Evolutionary conservation across 2,329 filamentous ascomycete genomes (phyloP), one percentile per base, ranked within the genome.

Genomic region (Chaetothyriales sp.): DNA sequence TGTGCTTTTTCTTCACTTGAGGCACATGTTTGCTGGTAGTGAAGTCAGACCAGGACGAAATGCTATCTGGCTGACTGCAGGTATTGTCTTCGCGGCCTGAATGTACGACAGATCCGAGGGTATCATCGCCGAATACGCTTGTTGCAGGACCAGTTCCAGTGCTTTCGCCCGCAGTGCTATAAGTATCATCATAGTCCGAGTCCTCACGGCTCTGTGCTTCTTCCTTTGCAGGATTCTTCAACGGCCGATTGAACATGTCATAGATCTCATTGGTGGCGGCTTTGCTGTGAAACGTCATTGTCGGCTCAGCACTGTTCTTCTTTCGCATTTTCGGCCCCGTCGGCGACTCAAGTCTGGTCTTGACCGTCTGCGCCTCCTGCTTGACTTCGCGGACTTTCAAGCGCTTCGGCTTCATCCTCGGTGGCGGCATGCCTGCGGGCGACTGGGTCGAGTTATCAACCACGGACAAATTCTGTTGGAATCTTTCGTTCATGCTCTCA

Each of bases 241-340:
- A 67, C 1, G 92, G 90, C 53, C 92, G 86, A 63, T 92, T 97
- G 70, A 97, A 98, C 47, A 98, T 87, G 53, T 89, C 89, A 63
- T 97, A 97, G 49, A 98, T 95, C 61, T 98, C 92, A 61, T 97
- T 89, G 56, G 90, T 95, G 4, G 92, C 92, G 58, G 92, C 90
- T 61, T 81, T 86, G 10, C 92, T 98, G 64, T 97, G 89, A 58
- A 98, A 80, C 0, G 92, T 98, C 89, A 98, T 95, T 1, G 92
- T 98, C n/a, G 89, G 86, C 67, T 97, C 90, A 37, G 74, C 70
- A 9, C 75, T 76, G 49, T 82, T 82, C 66, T 85, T 92, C 66
- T 86, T 86, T 58, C 83, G 85, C 51, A 90, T 76, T 67, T 94
- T 97, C 3, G 81, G 82, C n/a, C 82, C 80, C 0, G 86, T 86